Evolutionary conservation across 495 filamentous ascomycete species (phyloP).

Genomic region (Cenococcum geophilum): DNA sequence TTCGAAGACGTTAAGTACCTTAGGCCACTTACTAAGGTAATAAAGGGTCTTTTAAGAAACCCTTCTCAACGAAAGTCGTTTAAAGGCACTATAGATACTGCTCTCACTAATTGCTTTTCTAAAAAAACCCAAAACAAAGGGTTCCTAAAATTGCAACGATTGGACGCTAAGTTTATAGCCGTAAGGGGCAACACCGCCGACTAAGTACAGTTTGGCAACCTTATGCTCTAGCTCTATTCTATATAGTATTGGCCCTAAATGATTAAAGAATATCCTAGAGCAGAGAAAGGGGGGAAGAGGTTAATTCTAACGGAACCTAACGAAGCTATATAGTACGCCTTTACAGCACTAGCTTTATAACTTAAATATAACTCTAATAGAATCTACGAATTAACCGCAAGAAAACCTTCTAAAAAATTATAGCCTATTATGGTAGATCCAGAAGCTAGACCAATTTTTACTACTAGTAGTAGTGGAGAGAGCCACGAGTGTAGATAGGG

Average conservation of each 20-base stretch:
- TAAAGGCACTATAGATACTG: not conserved
- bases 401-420: not conserved
- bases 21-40: not conserved
- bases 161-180: not conserved
- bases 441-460: not conserved
- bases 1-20: not conserved
- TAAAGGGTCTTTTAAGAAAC: not conserved
- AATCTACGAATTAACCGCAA: not conserved
- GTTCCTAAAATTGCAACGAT: not conserved
- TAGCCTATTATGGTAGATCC: not conserved
- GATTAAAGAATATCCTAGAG: not conserved
- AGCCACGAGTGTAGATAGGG: not conserved
- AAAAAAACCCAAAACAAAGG: not conserved
- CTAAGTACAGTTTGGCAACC: not conserved
- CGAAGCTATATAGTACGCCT: not conserved
- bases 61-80: not conserved
- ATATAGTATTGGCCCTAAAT: not conserved
- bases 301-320: not conserved
- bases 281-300: not conserved
- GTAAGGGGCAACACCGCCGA: not conserved
- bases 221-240: not conserved
- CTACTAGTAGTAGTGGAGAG: not conserved
- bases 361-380: not conserved
- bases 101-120: not conserved
- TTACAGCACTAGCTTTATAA: not conserved